Evolutionary conservation across 257 asterid genomes (phyloP).

Genomic region (Jaltomata sinuosa): DNA sequence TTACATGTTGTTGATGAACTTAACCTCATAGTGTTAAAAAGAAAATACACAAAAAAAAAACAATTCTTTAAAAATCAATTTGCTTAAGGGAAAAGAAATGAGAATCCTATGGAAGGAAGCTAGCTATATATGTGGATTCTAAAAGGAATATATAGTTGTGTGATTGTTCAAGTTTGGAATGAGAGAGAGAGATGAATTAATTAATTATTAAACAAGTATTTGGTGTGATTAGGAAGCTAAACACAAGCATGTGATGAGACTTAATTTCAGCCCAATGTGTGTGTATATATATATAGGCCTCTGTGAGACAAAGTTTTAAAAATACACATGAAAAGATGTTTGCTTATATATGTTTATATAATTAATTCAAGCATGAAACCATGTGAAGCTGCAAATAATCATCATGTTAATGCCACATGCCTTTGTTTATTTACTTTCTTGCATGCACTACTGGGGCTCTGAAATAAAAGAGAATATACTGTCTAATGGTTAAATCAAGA

Average conservation of each 20-base stretch:
- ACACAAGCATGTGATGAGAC: constrained; percentile 38
- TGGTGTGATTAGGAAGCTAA: constrained; percentile 31
- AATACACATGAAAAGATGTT: constrained; percentile 22
- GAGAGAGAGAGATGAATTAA: neutral
- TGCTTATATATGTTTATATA: constrained; percentile 20
- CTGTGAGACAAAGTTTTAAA: constrained; percentile 17
- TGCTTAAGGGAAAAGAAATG: neutral
- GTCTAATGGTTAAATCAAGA: neutral
- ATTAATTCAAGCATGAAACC: constrained; percentile 20
- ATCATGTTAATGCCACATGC: constrained; percentile 48
- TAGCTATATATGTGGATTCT: neutral
- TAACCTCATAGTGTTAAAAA: too few species aligned
- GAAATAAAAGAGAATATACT: constrained; percentile 8
- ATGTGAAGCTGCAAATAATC: constrained; percentile 40
- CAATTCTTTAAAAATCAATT: neutral
- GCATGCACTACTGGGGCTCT: constrained; percentile 5
- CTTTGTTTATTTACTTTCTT: constrained; percentile 15
- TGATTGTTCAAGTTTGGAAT: neutral
- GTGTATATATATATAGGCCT: neutral
- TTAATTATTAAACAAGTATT: constrained; percentile 12
- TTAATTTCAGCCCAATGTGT: constrained; percentile 31
- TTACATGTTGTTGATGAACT: neutral
- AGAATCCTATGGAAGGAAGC: constrained; percentile 1
- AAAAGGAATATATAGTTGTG: neutral
- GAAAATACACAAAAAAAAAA: neutral